Evolutionary conservation across 192 early-diverging fungal genomes (phyloP).

Genomic region (Podochytrium sp.): DNA sequence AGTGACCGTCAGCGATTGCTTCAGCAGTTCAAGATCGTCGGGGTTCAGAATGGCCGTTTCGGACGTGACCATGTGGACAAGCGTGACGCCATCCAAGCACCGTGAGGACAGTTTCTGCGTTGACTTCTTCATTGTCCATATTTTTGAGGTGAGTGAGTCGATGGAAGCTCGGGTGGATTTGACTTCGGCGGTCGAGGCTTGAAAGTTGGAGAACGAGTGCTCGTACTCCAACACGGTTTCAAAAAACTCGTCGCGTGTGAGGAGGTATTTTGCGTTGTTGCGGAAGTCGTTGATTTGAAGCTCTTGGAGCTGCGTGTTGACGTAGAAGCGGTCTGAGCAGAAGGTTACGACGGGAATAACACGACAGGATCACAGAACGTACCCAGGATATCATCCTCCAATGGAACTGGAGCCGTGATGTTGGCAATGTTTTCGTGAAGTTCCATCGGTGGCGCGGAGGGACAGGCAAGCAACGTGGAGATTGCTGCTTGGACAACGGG

Average conservation of each 20-base stretch:
- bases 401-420: not conserved
- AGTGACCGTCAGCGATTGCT: not conserved
- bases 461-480: not conserved
- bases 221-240: constrained; percentile 31
- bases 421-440: not conserved
- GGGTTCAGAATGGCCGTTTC: constrained; percentile 20
- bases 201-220: not conserved
- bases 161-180: not conserved
- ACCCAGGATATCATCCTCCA: constrained; percentile 20
- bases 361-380: not conserved
- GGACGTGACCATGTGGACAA: constrained; percentile 23
- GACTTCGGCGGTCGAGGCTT: not conserved
- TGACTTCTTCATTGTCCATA: constrained; percentile 36
- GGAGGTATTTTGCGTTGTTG: constrained; percentile 21
- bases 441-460: constrained; percentile 20
- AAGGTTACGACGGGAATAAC: not conserved
- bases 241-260: constrained; percentile 28
- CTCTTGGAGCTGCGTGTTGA: constrained; percentile 13
- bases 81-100: constrained; percentile 20
- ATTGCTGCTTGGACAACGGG: not conserved
- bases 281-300: constrained; percentile 27
- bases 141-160: not conserved
- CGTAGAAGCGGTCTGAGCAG: constrained; percentile 10
- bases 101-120: constrained; percentile 10
- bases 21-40: constrained; percentile 7